These are phyloP conservation scores for Martensiomyces pterosporus DNA, from an alignment of 192 early-diverging fungal species.

Conservation along the genomic window DNA sequence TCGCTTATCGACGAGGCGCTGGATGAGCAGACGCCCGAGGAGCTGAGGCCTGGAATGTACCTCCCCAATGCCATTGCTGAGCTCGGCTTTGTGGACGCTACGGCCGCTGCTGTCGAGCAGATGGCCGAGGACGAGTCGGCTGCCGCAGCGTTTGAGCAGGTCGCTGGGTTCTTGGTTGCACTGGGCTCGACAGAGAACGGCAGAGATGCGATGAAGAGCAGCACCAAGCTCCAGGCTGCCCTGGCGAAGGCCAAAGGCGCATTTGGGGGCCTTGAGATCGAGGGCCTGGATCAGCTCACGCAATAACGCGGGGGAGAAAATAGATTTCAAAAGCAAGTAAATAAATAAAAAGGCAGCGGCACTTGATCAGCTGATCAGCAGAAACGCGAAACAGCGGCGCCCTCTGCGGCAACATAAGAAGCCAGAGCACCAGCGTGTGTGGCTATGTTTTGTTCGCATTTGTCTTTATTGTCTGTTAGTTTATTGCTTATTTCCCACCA, in stretches of 20 bases:
- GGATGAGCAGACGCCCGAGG: slow-evolving; percentile 29
- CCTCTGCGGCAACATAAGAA: too few relatives aligned
- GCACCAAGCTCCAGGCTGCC: slow-evolving; percentile 4
- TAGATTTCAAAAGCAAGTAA: too few relatives aligned
- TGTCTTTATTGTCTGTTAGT: slow-evolving; percentile 1
- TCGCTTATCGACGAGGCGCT: slow-evolving; percentile 60
- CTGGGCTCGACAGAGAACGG: slow-evolving; percentile 23
- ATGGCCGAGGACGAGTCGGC: slow-evolving; percentile 43
- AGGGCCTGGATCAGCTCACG: slow-evolving; percentile 7
- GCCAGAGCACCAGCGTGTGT: too few relatives aligned
- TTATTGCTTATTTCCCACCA: too few relatives aligned
- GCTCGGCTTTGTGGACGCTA: slow-evolving; percentile 44
- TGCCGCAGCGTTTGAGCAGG: slow-evolving; percentile 27
- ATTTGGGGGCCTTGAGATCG: slow-evolving; percentile 10
- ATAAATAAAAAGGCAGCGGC: too few relatives aligned
- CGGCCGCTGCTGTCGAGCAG: slow-evolving; percentile 47
- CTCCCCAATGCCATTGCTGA: slow-evolving; percentile 44
- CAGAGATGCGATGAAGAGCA: slow-evolving; percentile 7
- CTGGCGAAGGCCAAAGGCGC: slow-evolving; percentile 3
- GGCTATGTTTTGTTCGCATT: not conserved
- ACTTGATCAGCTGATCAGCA: too few relatives aligned
- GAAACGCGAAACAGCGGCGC: too few relatives aligned
- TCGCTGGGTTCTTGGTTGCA: slow-evolving; percentile 15
- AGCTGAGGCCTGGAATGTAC: slow-evolving; percentile 25
- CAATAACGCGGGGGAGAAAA: too few relatives aligned